These are phyloP conservation scores for Kalanchoe fedtschenkoi DNA, from an alignment of 164 flowering plant species.

Conservation along the genomic window DNA sequence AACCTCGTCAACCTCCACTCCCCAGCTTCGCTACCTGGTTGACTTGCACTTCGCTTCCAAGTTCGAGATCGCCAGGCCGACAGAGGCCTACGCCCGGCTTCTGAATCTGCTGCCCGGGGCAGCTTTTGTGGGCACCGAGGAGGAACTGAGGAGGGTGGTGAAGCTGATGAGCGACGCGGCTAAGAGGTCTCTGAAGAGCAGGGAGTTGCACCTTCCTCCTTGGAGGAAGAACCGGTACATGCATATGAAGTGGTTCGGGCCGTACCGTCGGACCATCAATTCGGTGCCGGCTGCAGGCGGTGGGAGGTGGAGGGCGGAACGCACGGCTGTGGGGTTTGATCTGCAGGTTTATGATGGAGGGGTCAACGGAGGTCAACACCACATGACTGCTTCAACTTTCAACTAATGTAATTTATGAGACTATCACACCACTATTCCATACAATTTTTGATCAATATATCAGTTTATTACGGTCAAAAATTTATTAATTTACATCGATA, in stretches of 20 bases:
- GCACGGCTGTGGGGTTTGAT: slow-evolving; percentile 2
- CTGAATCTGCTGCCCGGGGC: neutral
- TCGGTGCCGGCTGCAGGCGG: neutral
- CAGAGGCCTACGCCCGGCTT: neutral
- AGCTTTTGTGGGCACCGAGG: neutral
- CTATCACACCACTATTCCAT: too few relatives aligned
- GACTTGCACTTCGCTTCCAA: slow-evolving; percentile 4
- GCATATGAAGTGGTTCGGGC: slow-evolving; percentile 8
- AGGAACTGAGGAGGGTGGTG: slow-evolving; percentile 1
- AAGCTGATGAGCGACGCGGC: slow-evolving; percentile 2
- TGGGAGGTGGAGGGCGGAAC: neutral
- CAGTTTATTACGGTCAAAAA: too few relatives aligned
- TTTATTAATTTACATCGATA: too few relatives aligned
- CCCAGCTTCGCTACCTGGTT: neutral
- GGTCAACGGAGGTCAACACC: slow-evolving; percentile 5
- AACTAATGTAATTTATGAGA: too few relatives aligned
- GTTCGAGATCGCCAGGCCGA: slow-evolving; percentile 4
- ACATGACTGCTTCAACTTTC: too few relatives aligned
- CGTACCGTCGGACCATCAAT: slow-evolving; percentile 2
- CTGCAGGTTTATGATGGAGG: neutral
- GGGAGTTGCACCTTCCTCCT: slow-evolving; percentile 3
- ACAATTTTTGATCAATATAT: too few relatives aligned
- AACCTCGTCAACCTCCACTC: neutral
- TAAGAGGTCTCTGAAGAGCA: slow-evolving; percentile 5
- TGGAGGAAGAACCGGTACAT: slow-evolving; percentile 8